Percentiles rank a stretch among this genome's conserved stretches.
Evolutionary conservation across 1,284 basidiomycete species (phyloP).

Genomic region (Xerocomus minutiporus): DNA sequence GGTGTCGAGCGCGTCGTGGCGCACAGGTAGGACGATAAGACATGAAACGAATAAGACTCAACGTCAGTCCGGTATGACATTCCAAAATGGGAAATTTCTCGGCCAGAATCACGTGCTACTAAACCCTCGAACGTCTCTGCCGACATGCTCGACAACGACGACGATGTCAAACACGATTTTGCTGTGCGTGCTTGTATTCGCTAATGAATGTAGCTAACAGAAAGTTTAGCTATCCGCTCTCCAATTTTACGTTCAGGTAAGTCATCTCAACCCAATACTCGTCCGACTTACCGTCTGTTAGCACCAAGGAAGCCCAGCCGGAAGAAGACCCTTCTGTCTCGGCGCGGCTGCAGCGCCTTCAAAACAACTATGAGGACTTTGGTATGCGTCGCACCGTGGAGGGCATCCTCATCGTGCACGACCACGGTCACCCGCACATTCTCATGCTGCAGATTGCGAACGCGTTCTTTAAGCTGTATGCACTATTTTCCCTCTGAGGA

Average conservation of each 20-base stretch:
- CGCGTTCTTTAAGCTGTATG: slow-evolving; percentile 96
- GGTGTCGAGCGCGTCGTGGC: not conserved
- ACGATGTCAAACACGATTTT: slow-evolving; percentile 74
- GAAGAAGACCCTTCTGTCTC: slow-evolving; percentile 96
- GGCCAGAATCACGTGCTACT: slow-evolving; percentile 19
- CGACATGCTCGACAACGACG: slow-evolving; percentile 21
- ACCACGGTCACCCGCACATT: slow-evolving; percentile 92
- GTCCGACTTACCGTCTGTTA: slow-evolving; percentile 27
- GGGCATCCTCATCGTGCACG: slow-evolving; percentile 94
- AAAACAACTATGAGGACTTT: slow-evolving; percentile 96
- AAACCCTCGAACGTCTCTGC: slow-evolving; percentile 3
- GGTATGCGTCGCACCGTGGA: slow-evolving; percentile 94
- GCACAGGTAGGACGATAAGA: not conserved
- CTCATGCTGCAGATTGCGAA: slow-evolving; percentile 98
- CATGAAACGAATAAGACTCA: slow-evolving; percentile 7
- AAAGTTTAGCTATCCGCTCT: slow-evolving; percentile 65
- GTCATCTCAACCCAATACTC: slow-evolving; percentile 4
- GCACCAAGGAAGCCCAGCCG: slow-evolving; percentile 90
- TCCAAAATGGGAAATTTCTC: slow-evolving; percentile 9
- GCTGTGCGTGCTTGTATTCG: slow-evolving; percentile 46
- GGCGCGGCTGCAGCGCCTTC: slow-evolving; percentile 80
- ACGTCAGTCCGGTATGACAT: not conserved
- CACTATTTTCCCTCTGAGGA: not conserved
- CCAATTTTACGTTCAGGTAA: slow-evolving; percentile 82
- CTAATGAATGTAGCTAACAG: slow-evolving; percentile 1